phyloP scores from a whole-genome alignment of 306 rosid genomes.

The Acacia crassicarpa region DNA sequence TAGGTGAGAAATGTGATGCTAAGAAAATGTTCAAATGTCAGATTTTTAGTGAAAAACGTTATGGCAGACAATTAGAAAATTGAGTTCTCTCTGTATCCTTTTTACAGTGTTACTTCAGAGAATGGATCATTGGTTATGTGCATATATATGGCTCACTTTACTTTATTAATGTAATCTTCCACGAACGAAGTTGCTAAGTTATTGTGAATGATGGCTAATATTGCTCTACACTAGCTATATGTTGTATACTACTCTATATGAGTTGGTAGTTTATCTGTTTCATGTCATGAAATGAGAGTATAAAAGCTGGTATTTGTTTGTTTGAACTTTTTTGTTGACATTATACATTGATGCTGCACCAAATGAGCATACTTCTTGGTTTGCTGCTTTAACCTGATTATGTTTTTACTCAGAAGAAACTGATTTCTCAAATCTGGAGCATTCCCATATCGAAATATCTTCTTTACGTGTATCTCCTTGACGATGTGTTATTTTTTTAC shows the following conservation, averaged over 20 bases:
- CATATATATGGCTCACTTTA: neutral
- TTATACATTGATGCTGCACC: neutral
- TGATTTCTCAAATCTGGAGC: neutral
- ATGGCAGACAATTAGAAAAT: neutral
- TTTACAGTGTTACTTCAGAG: conserved; percentile 1
- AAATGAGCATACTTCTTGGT: neutral
- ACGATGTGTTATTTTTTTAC: neutral
- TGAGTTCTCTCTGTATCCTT: neutral
- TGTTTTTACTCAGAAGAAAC: conserved; percentile 9
- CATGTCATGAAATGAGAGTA: conserved; percentile 1
- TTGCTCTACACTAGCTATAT: neutral
- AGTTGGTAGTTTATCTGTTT: conserved; percentile 1
- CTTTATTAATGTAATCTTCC: neutral
- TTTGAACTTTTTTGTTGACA: neutral
- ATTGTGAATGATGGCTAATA: neutral
- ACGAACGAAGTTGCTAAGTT: neutral
- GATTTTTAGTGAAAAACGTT: neutral
- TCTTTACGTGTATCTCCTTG: neutral
- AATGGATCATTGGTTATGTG: conserved; percentile 9
- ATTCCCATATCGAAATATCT: neutral
- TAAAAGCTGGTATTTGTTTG: neutral
- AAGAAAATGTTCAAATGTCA: neutral
- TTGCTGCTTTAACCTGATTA: conserved; percentile 20
- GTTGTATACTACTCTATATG: neutral
- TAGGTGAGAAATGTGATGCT: neutral